phyloP scores from a whole-genome alignment of 1,139 yeast species.

The Blastobotrys malaysiensis region DNA sequence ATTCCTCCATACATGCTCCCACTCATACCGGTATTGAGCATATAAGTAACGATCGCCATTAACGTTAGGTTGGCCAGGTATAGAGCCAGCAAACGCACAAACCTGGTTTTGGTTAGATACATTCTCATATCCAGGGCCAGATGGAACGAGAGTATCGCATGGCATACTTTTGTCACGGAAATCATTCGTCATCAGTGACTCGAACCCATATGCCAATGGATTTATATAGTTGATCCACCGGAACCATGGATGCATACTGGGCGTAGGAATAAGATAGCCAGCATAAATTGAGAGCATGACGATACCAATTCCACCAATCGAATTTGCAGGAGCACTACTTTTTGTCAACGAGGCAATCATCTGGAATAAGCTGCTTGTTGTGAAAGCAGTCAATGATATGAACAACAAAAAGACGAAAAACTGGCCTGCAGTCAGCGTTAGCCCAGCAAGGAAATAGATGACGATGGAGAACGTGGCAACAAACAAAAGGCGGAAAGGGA shows the following conservation, averaged over 20 bases:
- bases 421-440: constrained; percentile 38
- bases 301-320: constrained; percentile 44
- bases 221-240: constrained; percentile 47
- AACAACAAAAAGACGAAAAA: constrained; percentile 36
- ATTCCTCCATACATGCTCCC: constrained; percentile 36
- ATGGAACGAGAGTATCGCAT: constrained; percentile 34
- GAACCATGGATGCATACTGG: constrained; percentile 48
- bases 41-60: constrained; percentile 40
- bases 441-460: constrained; percentile 38
- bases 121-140: constrained; percentile 36
- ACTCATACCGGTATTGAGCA: constrained; percentile 34
- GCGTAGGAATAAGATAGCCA: constrained; percentile 47
- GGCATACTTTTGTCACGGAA: constrained; percentile 39
- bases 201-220: constrained; percentile 45
- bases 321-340: constrained; percentile 51
- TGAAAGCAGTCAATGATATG: constrained; percentile 35
- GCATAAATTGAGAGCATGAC: constrained; percentile 45
- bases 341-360: constrained; percentile 52
- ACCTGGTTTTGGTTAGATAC: constrained; percentile 35
- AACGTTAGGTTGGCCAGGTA: constrained; percentile 37
- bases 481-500: constrained; percentile 35
- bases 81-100: constrained; percentile 40
- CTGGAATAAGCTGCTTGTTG: constrained; percentile 47
- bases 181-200: constrained; percentile 44
- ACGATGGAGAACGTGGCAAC: constrained; percentile 33